Evolutionary conservation across 2,329 filamentous ascomycete genomes (phyloP), one percentile per base, ranked within the genome.

Genomic region (Epichloe sibirici): DNA sequence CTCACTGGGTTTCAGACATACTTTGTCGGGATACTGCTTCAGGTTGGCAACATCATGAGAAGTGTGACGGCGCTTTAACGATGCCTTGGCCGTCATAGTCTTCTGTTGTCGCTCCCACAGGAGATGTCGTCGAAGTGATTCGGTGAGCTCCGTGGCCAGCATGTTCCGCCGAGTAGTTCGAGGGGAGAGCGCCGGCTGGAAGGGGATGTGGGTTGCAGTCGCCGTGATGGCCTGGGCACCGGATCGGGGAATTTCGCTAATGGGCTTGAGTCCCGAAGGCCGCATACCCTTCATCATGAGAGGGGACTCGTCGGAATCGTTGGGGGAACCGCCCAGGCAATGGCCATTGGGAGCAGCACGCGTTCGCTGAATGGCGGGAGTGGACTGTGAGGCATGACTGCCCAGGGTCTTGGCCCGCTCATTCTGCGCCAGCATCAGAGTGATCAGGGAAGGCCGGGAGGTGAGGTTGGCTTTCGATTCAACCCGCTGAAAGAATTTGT

Each of bases 101-200:
- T 93, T 95, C 65, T 97, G 91, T 64, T 95, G 89, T 50, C 93
- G 85, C 68, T 98, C 93, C 87, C 89, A 95, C 15, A 97, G 79
- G 15, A 98, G 82, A 62, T 96, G 88, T 60, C 90, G 87, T 23
- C 93, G 83, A 3, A 98, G 82, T 23, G 89, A 95, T 66, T 95
- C 90, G 2, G 91, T 96, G 51, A 98, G 75, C 71, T 98, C 93
- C 0, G 88, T 94, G 8, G 88, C 86, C 53, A 98, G 78, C 93
- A 98, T 98, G 69, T 96, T 94, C 55, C 90, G 82, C 49, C 93
- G 82, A 0, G 90, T 96, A 0, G 91, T 96, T 53, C 90, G 82
- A 4, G 93, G 93, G 5, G 93, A 97, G 58, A 95, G 78, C 2
- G 89, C 87, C 31, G 83, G 81, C 52, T 88, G 85, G 58, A 86